Percentiles rank a stretch among this genome's conserved stretches.
Evolutionary conservation across 192 early-diverging fungal species (phyloP).

Genomic region (Coemansia sp.): DNA sequence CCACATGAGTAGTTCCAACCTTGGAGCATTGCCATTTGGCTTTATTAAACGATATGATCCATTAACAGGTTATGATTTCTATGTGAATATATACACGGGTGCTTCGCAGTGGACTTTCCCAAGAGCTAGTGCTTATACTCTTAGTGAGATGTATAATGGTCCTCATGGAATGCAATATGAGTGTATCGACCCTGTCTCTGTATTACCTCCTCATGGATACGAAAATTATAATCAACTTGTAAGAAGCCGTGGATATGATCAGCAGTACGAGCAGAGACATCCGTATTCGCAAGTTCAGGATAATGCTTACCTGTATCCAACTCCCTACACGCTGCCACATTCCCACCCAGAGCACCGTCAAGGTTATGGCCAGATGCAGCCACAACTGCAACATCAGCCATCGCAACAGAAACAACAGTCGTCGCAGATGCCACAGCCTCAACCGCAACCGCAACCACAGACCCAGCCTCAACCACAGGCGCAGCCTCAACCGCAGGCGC

Average conservation of each 20-base stretch:
- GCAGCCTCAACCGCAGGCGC: background rate
- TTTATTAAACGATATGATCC: constrained; percentile 7
- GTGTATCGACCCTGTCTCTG: background rate
- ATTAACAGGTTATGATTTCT: constrained; percentile 9
- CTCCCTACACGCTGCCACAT: background rate
- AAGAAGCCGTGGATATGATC: constrained; percentile 1
- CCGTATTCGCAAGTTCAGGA: background rate
- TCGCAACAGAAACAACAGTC: background rate
- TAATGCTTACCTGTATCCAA: background rate
- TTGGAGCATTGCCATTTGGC: constrained; percentile 1
- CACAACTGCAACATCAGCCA: background rate
- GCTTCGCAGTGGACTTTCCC: constrained; percentile 13
- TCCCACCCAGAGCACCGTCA: background rate
- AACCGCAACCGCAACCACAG: background rate
- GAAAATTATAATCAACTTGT: constrained; percentile 4
- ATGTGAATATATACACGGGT: constrained; percentile 11
- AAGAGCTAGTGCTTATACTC: constrained; percentile 5
- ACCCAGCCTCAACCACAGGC: background rate
- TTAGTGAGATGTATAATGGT: background rate
- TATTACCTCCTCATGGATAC: constrained; percentile 13
- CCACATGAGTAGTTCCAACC: background rate
- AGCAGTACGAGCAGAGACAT: background rate
- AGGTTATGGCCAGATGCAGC: background rate
- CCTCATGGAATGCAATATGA: constrained; percentile 1
- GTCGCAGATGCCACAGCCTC: background rate